Evolutionary conservation across 2,329 filamentous ascomycete species (phyloP), one percentile per base, ranked within the genome.

Genomic region (Trichophyton mentagrophytes): DNA sequence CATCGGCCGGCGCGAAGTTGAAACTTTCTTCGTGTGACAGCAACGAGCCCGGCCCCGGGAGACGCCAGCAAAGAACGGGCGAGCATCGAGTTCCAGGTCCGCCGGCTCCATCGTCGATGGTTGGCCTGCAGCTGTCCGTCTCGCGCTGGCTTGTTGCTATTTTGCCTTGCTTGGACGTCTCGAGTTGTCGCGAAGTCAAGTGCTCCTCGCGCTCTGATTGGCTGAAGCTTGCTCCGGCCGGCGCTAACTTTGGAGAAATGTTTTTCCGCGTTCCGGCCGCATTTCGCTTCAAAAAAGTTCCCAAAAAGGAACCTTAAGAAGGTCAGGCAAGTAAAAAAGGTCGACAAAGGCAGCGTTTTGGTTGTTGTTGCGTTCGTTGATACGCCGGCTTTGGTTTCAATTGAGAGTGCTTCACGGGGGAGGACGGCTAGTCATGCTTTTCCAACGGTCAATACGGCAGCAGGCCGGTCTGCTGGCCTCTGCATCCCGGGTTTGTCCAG

Each of bases 401-500:
- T 57, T 44, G 38, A 40, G 33, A 40, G 33, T 22, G 13, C 38
- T 22, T 33, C 22, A 7, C 59, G 58, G 49, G 40, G 65, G 61
- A 58, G 57, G 40, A 64, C 63, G 63, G 42, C 64, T 63, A 66
- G 63, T 66, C 70, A 74, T 71, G 68, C 76, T 77, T 72, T 69
- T 77, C 67, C 71, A 73, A 68, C 70, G 71, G 67, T 65, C 74
- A 63, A 65, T 71, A 67, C 71, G 76, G 74, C 74, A 75, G 73
- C 73, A 75, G 70, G 68, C 70, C 64, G 69, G 71, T 65, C 71
- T 77, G 71, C 75, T 75, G 66, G 71, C 73, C 57, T 70, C 73
- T 60, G 68, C 72, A 59, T 64, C 68, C 47, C 67, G 70, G 62
- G 76, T 78, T 63, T 62, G 70, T 42, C 7, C 15, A 27, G 36